Evolutionary conservation across 1,139 yeast genomes (phyloP).

Genomic region (Hansenula anomala): DNA sequence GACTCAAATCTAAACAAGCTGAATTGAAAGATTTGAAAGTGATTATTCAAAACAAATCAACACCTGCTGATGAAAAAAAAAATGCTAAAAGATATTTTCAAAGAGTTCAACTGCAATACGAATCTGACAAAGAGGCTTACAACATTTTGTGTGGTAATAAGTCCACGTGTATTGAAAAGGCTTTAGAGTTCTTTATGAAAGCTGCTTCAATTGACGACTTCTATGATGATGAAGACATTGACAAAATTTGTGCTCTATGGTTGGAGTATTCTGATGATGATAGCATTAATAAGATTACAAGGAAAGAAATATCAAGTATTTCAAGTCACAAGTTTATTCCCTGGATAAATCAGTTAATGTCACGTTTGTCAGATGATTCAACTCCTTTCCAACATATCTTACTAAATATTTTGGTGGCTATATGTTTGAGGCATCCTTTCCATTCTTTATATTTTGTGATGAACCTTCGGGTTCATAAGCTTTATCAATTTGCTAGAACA

Average conservation of each 20-base stretch:
- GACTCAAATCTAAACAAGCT: constrained; percentile 33
- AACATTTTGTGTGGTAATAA: constrained; percentile 33
- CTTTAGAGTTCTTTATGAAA: constrained; percentile 57
- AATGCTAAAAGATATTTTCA: constrained; percentile 46
- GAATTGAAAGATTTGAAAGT: constrained; percentile 47
- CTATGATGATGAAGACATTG: constrained; percentile 56
- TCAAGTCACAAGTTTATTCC: constrained; percentile 63
- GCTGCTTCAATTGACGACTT: constrained; percentile 43
- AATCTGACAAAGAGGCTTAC: constrained; percentile 46
- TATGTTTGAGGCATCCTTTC: constrained; percentile 65
- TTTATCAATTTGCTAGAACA: constrained; percentile 26
- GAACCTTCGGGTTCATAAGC: constrained; percentile 45
- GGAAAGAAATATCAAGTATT: constrained; percentile 32
- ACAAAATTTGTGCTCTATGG: constrained; percentile 85
- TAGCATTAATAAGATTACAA: constrained; percentile 32
- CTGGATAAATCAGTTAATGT: constrained; percentile 82
- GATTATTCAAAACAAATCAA: constrained; percentile 35
- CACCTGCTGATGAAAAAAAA: constrained; percentile 40
- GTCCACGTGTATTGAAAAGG: constrained; percentile 43
- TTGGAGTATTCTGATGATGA: constrained; percentile 51
- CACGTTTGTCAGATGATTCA: constrained; percentile 53
- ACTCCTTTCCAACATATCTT: constrained; percentile 53
- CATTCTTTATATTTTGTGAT: constrained; percentile 70
- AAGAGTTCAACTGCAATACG: constrained; percentile 42
- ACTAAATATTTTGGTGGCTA: constrained; percentile 40